Conservation (phyloP, 2,329 filamentous ascomycete genomes). For the Fusarium neocosmosporiellum region DNA sequence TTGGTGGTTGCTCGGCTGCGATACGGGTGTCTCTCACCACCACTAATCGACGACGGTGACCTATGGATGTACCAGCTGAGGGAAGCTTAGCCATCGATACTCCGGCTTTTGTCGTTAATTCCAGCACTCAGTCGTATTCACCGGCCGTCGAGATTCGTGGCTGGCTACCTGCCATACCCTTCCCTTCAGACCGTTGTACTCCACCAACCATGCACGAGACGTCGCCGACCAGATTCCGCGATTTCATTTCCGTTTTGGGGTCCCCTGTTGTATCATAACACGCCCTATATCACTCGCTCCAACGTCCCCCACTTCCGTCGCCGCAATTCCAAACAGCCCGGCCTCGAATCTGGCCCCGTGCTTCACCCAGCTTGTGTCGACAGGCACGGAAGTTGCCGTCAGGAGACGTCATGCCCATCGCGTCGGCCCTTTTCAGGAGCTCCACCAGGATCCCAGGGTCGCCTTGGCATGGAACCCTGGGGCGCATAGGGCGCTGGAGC, state of each 20-base stretch:
- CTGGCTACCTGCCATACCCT: background rate
- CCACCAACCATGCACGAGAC: conserved; percentile 18
- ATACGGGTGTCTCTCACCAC: background rate
- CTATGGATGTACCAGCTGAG: background rate
- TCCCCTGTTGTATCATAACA: conserved; percentile 31
- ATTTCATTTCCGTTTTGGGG: conserved; percentile 43
- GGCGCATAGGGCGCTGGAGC: background rate
- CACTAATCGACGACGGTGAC: background rate
- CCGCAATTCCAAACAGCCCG: conserved; percentile 40
- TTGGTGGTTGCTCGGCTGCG: background rate
- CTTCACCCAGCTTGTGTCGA: conserved; percentile 10
- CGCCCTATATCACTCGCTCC: conserved; percentile 18
- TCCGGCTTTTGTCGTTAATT: background rate
- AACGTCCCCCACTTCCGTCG: conserved; percentile 40
- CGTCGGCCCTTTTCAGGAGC: conserved; percentile 34
- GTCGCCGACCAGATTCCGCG: conserved; percentile 34
- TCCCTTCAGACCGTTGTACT: background rate
- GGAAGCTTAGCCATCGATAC: background rate
- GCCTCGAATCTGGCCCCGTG: conserved; percentile 32
- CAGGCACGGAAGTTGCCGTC: conserved; percentile 29
- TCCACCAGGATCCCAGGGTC: conserved; percentile 15
- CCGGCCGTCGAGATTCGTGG: background rate
- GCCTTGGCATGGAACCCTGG: conserved; percentile 5
- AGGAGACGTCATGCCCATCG: conserved; percentile 27
- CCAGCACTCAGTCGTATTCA: background rate